phyloP scores from a whole-genome alignment of 495 filamentous ascomycete genomes.

The Tuber aestivum region DNA sequence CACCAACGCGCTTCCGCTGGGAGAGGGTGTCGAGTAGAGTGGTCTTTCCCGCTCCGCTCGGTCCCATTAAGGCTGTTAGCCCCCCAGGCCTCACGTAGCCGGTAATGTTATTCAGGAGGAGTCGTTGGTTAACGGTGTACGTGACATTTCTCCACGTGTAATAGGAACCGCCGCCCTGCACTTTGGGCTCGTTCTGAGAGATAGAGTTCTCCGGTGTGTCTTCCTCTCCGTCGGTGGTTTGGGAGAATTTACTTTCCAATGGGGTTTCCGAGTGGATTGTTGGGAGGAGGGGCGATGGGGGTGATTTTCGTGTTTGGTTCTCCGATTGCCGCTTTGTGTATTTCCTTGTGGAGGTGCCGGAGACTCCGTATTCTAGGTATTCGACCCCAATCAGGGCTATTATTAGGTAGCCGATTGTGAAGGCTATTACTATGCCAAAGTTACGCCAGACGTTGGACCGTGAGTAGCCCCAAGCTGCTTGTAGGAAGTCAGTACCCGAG shows the following conservation, averaged over 20 bases:
- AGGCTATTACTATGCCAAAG: constrained; percentile 68
- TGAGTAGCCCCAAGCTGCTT: constrained; percentile 54
- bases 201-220: constrained; percentile 13
- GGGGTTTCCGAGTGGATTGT: not conserved
- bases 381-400: constrained; percentile 65
- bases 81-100: constrained; percentile 76
- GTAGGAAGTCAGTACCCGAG: constrained; percentile 57
- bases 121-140: constrained; percentile 55
- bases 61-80: constrained; percentile 71
- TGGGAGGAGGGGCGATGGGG: not conserved
- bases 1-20: constrained; percentile 59
- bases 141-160: constrained; percentile 63
- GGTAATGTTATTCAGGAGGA: constrained; percentile 64
- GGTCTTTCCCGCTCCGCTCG: constrained; percentile 59
- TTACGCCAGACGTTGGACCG: constrained; percentile 71
- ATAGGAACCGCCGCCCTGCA: constrained; percentile 43
- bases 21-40: constrained; percentile 55
- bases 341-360: constrained; percentile 51
- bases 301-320: constrained; percentile 12
- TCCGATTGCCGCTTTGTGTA: constrained; percentile 33
- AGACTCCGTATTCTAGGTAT: constrained; percentile 62
- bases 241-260: not conserved
- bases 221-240: constrained; percentile 19
- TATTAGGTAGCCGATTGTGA: constrained; percentile 61
- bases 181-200: constrained; percentile 24